Evolutionary conservation across 1,284 basidiomycete species (phyloP), one percentile per base, ranked within the genome.

Genomic region (Pseudozyma sp.): DNA sequence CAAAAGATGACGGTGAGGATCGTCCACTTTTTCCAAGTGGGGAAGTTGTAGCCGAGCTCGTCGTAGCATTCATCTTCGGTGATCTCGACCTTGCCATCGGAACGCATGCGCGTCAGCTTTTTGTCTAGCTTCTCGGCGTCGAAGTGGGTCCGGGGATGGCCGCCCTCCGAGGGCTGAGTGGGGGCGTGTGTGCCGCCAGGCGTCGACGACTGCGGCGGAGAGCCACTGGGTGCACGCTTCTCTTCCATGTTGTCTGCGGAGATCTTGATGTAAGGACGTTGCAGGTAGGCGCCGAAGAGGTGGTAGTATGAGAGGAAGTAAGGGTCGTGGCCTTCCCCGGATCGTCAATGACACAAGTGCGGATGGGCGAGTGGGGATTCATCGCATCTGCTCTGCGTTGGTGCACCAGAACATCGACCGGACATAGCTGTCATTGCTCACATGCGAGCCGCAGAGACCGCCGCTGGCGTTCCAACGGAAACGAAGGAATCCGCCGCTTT

Each of bases 1-100:
- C 82, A 58, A 57, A 85, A 85, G 60, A 86, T 85, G 54, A 86
- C 81, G 43, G 67, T 75, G 17, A 85, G 75, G 35, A 84, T 81
- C 34, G 64, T 65, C 85, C 85, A 86, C 56, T 85, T 86, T 54
- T 85, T 85, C 46, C 68, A 64, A 0, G 82, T 58, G 0, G 84
- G 68, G 63, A 76, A 82, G 52, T 50, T 59, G 60, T 71, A 85
- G n/a, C 80, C 78, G 14, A 73, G 57, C 52, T 68, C 61, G 9
- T 65, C 70, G 62, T 64, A 73, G 65, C 69, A 72, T 29, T 72
- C 69, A 14, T 72, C 59, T 17, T 72, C 69, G 53, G 63, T 72
- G 52, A 72, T 72, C 49, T 72, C 69, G 40, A 72, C 47, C 56
- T 72, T 72, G 44, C 69, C 69, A 43, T 72, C 69, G 8, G 63